A percentile compares a stretch with the other conserved stretches of the same genome.
Conservation (phyloP, 2,329 filamentous ascomycete genomes). For the Exophiala lecanii-corni region DNA sequence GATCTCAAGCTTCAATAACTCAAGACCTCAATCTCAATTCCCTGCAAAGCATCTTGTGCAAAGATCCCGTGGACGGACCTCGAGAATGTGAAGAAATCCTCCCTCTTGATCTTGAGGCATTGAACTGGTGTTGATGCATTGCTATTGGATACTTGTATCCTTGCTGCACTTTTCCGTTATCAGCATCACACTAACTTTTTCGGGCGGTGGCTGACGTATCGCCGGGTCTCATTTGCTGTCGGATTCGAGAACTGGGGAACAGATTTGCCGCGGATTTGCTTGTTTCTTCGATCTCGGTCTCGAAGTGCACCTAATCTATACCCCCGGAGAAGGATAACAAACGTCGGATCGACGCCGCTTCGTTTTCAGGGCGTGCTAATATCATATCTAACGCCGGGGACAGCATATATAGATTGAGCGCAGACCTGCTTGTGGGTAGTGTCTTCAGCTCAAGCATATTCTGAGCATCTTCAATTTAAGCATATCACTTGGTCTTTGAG, state of each 20-base stretch:
- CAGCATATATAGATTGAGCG: slow-evolving; percentile 5
- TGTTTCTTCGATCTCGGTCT: slow-evolving; percentile 5
- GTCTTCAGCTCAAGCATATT: neutral
- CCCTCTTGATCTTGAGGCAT: too few species aligned
- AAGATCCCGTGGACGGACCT: too few species aligned
- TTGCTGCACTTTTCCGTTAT: too few species aligned
- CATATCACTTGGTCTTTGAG: neutral
- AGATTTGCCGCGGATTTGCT: slow-evolving; percentile 23
- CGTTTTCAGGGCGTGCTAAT: neutral
- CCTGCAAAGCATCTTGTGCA: too few species aligned
- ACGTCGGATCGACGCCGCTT: slow-evolving; percentile 14
- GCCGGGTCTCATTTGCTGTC: slow-evolving; percentile 10
- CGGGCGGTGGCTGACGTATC: slow-evolving; percentile 8
- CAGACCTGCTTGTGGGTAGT: neutral
- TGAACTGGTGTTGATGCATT: too few species aligned
- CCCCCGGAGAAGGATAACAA: slow-evolving; percentile 24
- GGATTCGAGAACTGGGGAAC: slow-evolving; percentile 8
- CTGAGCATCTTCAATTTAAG: neutral
- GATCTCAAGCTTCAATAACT: too few species aligned
- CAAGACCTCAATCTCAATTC: too few species aligned
- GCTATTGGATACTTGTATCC: too few species aligned
- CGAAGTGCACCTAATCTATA: slow-evolving; percentile 4
- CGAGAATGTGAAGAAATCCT: too few species aligned
- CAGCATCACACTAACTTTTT: too few species aligned
- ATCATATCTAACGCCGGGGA: neutral